Evolutionary conservation across 2,329 filamentous ascomycete genomes (phyloP).

Genomic region (Onygenales sp.): DNA sequence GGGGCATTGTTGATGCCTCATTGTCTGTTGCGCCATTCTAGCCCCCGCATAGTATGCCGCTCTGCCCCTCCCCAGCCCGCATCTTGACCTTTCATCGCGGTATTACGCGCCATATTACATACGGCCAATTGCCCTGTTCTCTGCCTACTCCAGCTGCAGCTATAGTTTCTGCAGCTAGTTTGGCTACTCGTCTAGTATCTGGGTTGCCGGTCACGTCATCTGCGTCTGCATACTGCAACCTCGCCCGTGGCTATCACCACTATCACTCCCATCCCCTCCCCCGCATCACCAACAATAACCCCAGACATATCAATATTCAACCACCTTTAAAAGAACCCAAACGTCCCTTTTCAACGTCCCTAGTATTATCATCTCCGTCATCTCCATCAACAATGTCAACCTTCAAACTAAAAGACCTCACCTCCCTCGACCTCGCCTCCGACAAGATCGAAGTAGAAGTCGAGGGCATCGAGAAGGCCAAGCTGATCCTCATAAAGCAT

Average conservation of each 20-base stretch:
- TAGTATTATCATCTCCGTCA: background rate
- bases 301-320: background rate
- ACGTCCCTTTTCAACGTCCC: background rate
- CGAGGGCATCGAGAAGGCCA: constrained; percentile 76
- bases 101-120: too few species aligned
- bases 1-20: too few species aligned
- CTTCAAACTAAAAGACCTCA: constrained; percentile 61
- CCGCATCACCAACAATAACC: background rate
- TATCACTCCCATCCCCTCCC: background rate
- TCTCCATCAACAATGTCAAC: constrained; percentile 16
- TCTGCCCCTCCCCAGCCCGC: too few species aligned
- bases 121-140: too few species aligned
- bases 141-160: too few species aligned
- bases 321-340: background rate
- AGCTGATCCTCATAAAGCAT: constrained; percentile 76
- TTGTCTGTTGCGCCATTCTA: too few species aligned
- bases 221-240: too few species aligned
- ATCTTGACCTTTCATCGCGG: too few species aligned
- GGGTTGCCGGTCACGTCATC: too few species aligned
- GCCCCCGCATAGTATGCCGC: too few species aligned
- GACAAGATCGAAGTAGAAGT: constrained; percentile 83
- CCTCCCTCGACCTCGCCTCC: constrained; percentile 42
- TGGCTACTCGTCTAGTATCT: too few species aligned
- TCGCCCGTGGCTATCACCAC: background rate
- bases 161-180: too few species aligned